Base-by-base conservation (phyloP, 306 rosid species). In the Cicer chorassanicum region DNA sequence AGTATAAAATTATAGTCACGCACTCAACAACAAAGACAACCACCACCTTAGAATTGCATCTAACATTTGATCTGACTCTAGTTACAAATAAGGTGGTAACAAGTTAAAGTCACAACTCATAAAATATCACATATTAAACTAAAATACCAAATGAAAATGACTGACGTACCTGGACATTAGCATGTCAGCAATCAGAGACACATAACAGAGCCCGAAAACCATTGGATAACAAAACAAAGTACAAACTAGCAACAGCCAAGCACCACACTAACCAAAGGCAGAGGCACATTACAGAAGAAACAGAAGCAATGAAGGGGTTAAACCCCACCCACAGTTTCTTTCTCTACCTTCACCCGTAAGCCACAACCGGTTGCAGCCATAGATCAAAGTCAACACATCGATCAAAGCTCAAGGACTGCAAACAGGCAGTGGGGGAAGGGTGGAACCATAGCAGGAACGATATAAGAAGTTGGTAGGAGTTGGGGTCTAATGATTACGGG, bases 151-250 rank as follows among this genome's bases (percentile, higher is more conserved):
- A 36, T 14, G 48, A 38, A 69, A 50, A 16, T 2, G 11, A 3
- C 4, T 36, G 19, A 10, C 9, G 74, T 69, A 50, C 51, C 29
- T 51, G 36, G 48, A 16, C 15, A 38, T 50, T 36, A 14, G 15
- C 29, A 36, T 50, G n/a, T 6, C 15, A 68, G 9, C 55, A 49
- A 34, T 29, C 8, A 68, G 4, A 14, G 43, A 60, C 16, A 65
- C 70, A 65, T 10, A 43, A 65, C 54, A 65, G 61, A 49, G 73
- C 45, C 46, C 49, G 39, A 48, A 34, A 68, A 68, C 29, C 34
- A 49, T 49, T 68, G 45, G 13, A 48, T 13, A 68, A 68, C 24
- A 67, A 59, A 68, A 67, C 57, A 21, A 48, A 24, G 10, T 7
- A 24, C 73, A 46, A 24, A 19, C 44, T 50, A 67, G 70, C 40